Evolutionary conservation across 1,139 yeast species (phyloP), one percentile per base, ranked within the genome.

Genomic region (Candida dubliniensis): DNA sequence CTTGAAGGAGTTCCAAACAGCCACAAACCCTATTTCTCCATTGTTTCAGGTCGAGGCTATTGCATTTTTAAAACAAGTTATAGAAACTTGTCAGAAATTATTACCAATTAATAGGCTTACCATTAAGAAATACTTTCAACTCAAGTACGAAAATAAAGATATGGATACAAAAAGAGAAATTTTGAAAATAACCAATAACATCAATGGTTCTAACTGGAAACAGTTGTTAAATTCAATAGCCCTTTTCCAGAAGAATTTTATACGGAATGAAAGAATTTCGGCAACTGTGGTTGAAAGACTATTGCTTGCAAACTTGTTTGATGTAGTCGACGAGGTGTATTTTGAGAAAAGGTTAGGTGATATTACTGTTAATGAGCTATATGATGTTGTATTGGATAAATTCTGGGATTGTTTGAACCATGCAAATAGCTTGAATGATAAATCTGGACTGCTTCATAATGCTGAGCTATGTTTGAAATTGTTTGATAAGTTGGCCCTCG

Each of bases 401-500:
- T 78, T 80, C 46, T 82, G 87, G 87, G 71, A 66, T 18, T 72
- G 74, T 36, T 76, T 77, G 52, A 72, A 76, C 46, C 61, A 61
- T 25, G 80, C 87, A 0, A 59, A 74, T 0, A 76, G 69, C 50
- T 73, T 84, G 15, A 75, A 79, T 45, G 76, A 71, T 8, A 63
- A 64, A 8, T 63, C 69, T 31, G 84, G 84, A 0, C 72, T 68
- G 32, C 60, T 82, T 44, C 61, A 60, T 36, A 66, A 71, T 32
- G 76, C 82, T 0, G 49, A 57, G 1, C 65, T 64, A 29, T 73
- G 82, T 39, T 50, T 78, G 1, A 49, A 62, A 1, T 50, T 79
- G 10, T 53, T 77, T 34, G 69, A 66, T 36, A 45, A 47, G 4
- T 29, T 65, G 5, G 36, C 58, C 1, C 34, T 48, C 1, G 46